Evolutionary conservation across 176 grass and related monocot genomes (phyloP).

Genomic region (Raddia guianensis): DNA sequence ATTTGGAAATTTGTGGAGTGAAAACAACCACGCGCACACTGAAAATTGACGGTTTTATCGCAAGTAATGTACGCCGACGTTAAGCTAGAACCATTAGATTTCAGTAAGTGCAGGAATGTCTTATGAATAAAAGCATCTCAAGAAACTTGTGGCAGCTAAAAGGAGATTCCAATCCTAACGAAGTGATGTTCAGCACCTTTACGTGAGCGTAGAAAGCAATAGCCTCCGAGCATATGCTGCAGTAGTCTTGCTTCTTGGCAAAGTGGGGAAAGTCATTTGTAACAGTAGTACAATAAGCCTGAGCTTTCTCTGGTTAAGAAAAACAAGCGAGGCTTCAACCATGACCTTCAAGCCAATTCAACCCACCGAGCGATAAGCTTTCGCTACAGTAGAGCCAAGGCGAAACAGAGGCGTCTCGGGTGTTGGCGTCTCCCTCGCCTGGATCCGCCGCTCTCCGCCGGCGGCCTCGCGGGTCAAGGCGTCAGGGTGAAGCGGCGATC

Average conservation of each 20-base stretch:
- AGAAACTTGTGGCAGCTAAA: conserved; percentile 41
- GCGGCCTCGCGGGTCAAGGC: too few species aligned
- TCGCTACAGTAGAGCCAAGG: too few species aligned
- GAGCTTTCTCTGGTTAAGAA: conserved; percentile 1
- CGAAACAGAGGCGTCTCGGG: too few species aligned
- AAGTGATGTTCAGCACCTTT: conserved; percentile 32
- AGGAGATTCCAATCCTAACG: conserved; percentile 38
- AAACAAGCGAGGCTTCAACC: conserved; percentile 17
- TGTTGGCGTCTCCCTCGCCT: too few species aligned
- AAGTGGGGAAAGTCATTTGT: background rate
- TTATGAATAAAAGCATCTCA: conserved; percentile 39
- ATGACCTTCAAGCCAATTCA: too few species aligned
- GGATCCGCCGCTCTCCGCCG: too few species aligned
- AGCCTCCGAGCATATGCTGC: conserved; percentile 28
- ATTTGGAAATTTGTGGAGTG: background rate
- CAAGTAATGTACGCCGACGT: background rate
- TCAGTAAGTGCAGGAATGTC: background rate
- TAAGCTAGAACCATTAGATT: background rate
- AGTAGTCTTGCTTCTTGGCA: conserved; percentile 24
- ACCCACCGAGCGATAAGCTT: too few species aligned
- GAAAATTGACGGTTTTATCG: background rate
- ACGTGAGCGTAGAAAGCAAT: conserved; percentile 16
- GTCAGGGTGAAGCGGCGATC: too few species aligned
- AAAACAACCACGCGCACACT: background rate
- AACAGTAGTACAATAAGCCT: background rate